Conservation (phyloP, 1,139 yeast species). For the Oligophagozyma castellii region DNA sequence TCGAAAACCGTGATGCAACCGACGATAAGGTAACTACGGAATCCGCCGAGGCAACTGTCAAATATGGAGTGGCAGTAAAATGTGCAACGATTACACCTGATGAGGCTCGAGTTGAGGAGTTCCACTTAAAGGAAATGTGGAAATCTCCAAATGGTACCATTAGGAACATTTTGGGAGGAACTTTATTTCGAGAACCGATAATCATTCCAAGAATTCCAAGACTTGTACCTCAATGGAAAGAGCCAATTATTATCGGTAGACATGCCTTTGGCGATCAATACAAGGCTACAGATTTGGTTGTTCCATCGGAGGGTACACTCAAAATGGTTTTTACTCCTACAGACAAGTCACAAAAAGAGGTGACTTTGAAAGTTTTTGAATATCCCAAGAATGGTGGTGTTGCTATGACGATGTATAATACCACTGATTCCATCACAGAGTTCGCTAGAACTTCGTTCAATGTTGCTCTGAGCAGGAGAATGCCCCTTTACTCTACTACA, state of each 20-base stretch:
- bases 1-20: conserved; percentile 72
- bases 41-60: conserved; percentile 76
- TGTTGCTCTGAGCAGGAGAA: conserved; percentile 61
- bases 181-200: conserved; percentile 92
- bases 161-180: conserved; percentile 85
- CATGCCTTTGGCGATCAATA: conserved; percentile 96
- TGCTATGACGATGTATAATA: conserved; percentile 87
- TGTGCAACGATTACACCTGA: conserved; percentile 97
- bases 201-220: conserved; percentile 81
- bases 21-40: conserved; percentile 78
- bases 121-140: conserved; percentile 88
- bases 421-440: conserved; percentile 75
- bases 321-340: conserved; percentile 65
- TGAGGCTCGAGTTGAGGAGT: conserved; percentile 85
- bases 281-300: conserved; percentile 73
- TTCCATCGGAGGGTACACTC: conserved; percentile 67
- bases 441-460: conserved; percentile 88
- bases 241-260: conserved; percentile 90
- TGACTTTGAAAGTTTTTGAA: conserved; percentile 51
- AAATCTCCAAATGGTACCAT: conserved; percentile 91
- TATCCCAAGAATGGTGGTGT: conserved; percentile 62
- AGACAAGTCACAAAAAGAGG: conserved; percentile 41
- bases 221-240: conserved; percentile 81
- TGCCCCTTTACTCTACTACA: conserved; percentile 74
- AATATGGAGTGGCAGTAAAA: conserved; percentile 84